These are phyloP conservation scores for Coemansia sp. DNA, from an alignment of 192 early-diverging fungal species.

Conservation along the genomic window DNA sequence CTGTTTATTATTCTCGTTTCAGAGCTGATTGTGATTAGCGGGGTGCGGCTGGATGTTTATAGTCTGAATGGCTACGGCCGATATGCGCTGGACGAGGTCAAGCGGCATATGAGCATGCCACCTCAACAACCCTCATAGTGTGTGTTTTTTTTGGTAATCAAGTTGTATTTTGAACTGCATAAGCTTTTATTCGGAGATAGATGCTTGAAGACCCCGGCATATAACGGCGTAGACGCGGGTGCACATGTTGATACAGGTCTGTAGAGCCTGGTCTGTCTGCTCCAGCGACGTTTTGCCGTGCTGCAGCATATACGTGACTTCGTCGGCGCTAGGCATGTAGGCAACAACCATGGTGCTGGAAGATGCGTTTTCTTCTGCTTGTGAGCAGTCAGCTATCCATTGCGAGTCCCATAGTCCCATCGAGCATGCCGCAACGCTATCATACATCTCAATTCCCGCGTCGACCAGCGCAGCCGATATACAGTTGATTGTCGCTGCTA, in stretches of 20 bases:
- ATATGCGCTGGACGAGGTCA: constrained; percentile 21
- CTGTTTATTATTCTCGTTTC: constrained; percentile 38
- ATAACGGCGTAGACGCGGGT: constrained; percentile 49
- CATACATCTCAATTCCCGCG: constrained; percentile 54
- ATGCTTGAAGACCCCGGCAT: constrained; percentile 38
- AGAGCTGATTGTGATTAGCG: constrained; percentile 42
- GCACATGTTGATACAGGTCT: constrained; percentile 30
- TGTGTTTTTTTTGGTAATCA: background rate
- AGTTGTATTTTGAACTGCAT: constrained; percentile 1
- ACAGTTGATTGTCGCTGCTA: constrained; percentile 53
- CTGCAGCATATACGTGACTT: constrained; percentile 48
- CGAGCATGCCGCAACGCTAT: constrained; percentile 52
- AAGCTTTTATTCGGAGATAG: constrained; percentile 8
- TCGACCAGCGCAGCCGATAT: constrained; percentile 53
- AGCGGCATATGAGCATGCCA: constrained; percentile 17
- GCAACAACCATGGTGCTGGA: constrained; percentile 35
- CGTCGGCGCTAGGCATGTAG: constrained; percentile 50
- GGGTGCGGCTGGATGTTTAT: constrained; percentile 16
- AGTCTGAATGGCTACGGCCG: constrained; percentile 18
- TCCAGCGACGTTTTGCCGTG: constrained; percentile 42
- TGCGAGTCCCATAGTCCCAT: constrained; percentile 27
- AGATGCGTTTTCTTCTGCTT: constrained; percentile 35
- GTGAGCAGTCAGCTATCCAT: constrained; percentile 44
- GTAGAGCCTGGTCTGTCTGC: constrained; percentile 41
- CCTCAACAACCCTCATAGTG: constrained; percentile 21